These are phyloP conservation scores for Fusarium devonianum DNA, from an alignment of 2,329 filamentous ascomycete genomes.

Conservation along the genomic window DNA sequence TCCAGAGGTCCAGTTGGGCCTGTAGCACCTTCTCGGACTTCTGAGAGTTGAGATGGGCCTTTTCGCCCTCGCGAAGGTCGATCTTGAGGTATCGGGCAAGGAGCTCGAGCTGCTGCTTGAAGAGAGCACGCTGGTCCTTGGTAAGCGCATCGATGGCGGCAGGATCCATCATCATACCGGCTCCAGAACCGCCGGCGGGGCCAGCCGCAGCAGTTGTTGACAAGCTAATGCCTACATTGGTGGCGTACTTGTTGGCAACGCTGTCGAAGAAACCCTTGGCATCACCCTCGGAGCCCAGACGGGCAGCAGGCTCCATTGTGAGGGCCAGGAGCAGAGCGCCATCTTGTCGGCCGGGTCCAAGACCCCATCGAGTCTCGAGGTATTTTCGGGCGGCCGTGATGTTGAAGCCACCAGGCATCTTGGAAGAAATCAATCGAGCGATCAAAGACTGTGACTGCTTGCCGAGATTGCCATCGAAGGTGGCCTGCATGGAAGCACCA, in stretches of 20 bases:
- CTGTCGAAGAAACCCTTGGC: conserved; percentile 93
- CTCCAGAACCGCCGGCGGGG: conserved; percentile 71
- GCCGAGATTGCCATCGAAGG: conserved; percentile 98
- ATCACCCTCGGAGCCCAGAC: conserved; percentile 87
- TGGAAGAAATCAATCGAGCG: conserved; percentile 94
- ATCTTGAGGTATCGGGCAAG: conserved; percentile 96
- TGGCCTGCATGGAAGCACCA: conserved; percentile 93
- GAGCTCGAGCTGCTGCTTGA: conserved; percentile 97
- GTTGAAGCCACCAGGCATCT: conserved; percentile 99
- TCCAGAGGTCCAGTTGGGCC: conserved; percentile 93
- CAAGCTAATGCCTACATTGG: conserved; percentile 81
- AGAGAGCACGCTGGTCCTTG: conserved; percentile 92
- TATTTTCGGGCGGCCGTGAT: conserved; percentile 96
- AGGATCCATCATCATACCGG: conserved; percentile 99
- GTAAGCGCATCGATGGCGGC: conserved; percentile 95
- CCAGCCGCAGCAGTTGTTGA: conserved; percentile 79
- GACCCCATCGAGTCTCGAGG: conserved; percentile 90
- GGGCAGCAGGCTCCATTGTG: conserved; percentile 89
- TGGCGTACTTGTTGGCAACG: conserved; percentile 87
- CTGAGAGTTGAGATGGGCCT: conserved; percentile 84
- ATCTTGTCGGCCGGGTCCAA: conserved; percentile 87
- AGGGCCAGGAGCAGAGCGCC: conserved; percentile 86
- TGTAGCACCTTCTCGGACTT: conserved; percentile 89
- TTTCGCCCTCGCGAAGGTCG: conserved; percentile 95
- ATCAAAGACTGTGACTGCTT: conserved; percentile 95